Evolutionary conservation across 164 flowering plant species (phyloP).

Genomic region (Vitis vinifera): ASM3070453v1 NC_081822.1:7927501-7928000

Average conservation of each 20-base stretch:
- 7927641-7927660: slow-evolving; percentile 22
- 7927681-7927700: slow-evolving; percentile 29
- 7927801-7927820: slow-evolving; percentile 57
- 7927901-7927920: slow-evolving; percentile 39
- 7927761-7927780: slow-evolving; percentile 13
- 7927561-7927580: background rate
- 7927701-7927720: background rate
- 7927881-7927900: slow-evolving; percentile 17
- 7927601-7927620: slow-evolving; percentile 42
- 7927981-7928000: slow-evolving; percentile 61
- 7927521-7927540: slow-evolving; percentile 27
- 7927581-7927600: slow-evolving; percentile 38
- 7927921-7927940: slow-evolving; percentile 30
- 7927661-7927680: slow-evolving; percentile 25
- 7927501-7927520: slow-evolving; percentile 33
- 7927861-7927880: slow-evolving; percentile 3
- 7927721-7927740: slow-evolving; percentile 5
- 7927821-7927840: slow-evolving; percentile 32
- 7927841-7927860: slow-evolving; percentile 32
- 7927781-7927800: slow-evolving; percentile 45
- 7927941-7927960: slow-evolving; percentile 43
- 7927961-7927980: slow-evolving; percentile 38
- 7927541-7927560: slow-evolving; percentile 22
- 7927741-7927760: slow-evolving; percentile 23
- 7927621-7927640: slow-evolving; percentile 18